phyloP scores from a whole-genome alignment of 2,329 filamentous ascomycete species.

The Cladosporium sp. region DNA sequence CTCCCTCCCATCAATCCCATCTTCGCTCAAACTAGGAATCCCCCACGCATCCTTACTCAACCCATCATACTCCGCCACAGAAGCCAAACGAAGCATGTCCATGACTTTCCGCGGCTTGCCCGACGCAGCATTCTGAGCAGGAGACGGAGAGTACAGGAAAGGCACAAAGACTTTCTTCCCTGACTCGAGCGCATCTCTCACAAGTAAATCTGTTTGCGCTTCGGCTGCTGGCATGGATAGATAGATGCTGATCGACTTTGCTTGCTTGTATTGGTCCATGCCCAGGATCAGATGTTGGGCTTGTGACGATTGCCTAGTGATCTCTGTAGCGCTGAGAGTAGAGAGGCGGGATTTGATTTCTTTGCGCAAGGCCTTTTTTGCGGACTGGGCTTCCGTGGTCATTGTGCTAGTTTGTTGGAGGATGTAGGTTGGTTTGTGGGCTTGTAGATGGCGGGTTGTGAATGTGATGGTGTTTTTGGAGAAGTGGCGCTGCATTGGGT shows the following conservation, averaged over 20 bases:
- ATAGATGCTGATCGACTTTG: slow-evolving; percentile 76
- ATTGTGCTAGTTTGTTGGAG: not conserved
- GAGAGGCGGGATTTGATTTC: slow-evolving; percentile 65
- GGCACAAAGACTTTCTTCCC: slow-evolving; percentile 91
- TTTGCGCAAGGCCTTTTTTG: slow-evolving; percentile 72
- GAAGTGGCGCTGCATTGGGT: not conserved
- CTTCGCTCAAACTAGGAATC: slow-evolving; percentile 75
- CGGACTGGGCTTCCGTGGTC: slow-evolving; percentile 27
- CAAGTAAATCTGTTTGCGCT: slow-evolving; percentile 77
- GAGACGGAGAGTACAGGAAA: slow-evolving; percentile 66
- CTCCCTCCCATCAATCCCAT: slow-evolving; percentile 61
- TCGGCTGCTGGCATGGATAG: slow-evolving; percentile 89
- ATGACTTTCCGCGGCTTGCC: slow-evolving; percentile 62
- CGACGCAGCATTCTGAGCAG: not conserved
- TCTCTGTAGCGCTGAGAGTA: slow-evolving; percentile 56
- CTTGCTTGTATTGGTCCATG: slow-evolving; percentile 70
- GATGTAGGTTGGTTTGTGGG: not conserved
- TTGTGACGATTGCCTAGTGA: slow-evolving; percentile 65
- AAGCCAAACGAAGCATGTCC: slow-evolving; percentile 85
- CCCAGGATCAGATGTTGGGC: slow-evolving; percentile 63
- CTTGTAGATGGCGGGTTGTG: not conserved
- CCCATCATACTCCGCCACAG: slow-evolving; percentile 71
- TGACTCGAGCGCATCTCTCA: slow-evolving; percentile 69
- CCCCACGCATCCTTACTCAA: slow-evolving; percentile 82
- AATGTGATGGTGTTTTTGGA: not conserved